phyloP scores from a whole-genome alignment of 2,329 filamentous ascomycete species.

The Aspergillus novofumigatus region DNA sequence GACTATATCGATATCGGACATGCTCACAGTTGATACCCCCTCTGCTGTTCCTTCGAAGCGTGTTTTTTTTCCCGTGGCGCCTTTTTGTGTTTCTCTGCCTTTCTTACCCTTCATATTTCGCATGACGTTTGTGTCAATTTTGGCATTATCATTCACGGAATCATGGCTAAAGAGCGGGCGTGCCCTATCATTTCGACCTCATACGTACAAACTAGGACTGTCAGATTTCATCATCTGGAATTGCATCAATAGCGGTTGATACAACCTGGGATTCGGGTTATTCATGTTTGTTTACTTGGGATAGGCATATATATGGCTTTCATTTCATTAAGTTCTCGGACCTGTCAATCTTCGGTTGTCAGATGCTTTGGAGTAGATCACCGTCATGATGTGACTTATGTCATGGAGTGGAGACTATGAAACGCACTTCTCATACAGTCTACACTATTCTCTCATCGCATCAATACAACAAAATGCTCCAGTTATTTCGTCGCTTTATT shows the following conservation, averaged over 20 bases:
- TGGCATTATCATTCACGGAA: background rate
- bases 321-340: background rate
- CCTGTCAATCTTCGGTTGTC: background rate
- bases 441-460: background rate
- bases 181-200: background rate
- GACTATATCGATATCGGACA: slow-evolving; percentile 37
- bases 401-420: background rate
- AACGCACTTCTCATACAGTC: background rate
- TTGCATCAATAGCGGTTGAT: slow-evolving; percentile 28
- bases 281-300: slow-evolving; percentile 5
- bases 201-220: background rate
- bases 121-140: background rate
- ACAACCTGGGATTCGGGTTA: background rate
- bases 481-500: background rate
- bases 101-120: background rate
- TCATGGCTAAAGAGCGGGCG: background rate
- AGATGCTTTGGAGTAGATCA: background rate
- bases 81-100: background rate
- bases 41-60: slow-evolving; percentile 17
- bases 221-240: slow-evolving; percentile 8
- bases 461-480: background rate
- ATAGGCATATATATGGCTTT: slow-evolving; percentile 7
- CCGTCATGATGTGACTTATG: background rate
- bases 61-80: background rate
- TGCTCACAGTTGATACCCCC: slow-evolving; percentile 30